These are phyloP conservation scores for Suhomyces bokatorum DNA, from an alignment of 1,139 yeast genomes.

Conservation along the genomic window DNA sequence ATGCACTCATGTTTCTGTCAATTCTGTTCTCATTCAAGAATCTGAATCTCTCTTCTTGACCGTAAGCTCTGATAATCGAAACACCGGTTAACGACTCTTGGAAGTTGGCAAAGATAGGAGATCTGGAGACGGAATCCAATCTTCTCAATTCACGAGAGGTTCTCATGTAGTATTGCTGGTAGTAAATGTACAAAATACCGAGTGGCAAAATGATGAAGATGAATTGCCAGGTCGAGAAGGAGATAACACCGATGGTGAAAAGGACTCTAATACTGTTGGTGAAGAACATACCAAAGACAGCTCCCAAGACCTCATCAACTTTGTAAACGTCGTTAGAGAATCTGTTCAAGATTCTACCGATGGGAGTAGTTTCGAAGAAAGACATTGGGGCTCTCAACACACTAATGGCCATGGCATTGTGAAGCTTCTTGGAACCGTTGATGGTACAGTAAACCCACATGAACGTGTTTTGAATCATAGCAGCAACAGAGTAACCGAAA, in stretches of 20 bases:
- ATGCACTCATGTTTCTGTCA: slow-evolving; percentile 87
- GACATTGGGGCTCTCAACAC: slow-evolving; percentile 95
- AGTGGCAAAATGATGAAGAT: slow-evolving; percentile 71
- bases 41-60: slow-evolving; percentile 71
- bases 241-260: slow-evolving; percentile 79
- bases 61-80: slow-evolving; percentile 84
- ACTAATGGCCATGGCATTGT: slow-evolving; percentile 73
- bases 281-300: slow-evolving; percentile 84
- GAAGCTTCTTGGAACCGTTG: slow-evolving; percentile 76
- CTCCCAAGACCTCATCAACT: slow-evolving; percentile 82
- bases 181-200: slow-evolving; percentile 69
- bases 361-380: slow-evolving; percentile 95
- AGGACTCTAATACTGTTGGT: slow-evolving; percentile 69
- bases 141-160: slow-evolving; percentile 95
- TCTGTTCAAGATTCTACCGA: slow-evolving; percentile 90
- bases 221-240: slow-evolving; percentile 88
- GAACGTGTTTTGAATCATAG: slow-evolving; percentile 65
- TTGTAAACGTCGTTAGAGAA: slow-evolving; percentile 93
- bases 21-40: slow-evolving; percentile 74
- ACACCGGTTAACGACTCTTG: slow-evolving; percentile 94
- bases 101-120: slow-evolving; percentile 95
- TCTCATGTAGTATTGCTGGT: slow-evolving; percentile 84
- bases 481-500: slow-evolving; percentile 55
- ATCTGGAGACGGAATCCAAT: slow-evolving; percentile 86
- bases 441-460: slow-evolving; percentile 86